These are phyloP conservation scores for Eucalyptus lansdowneana DNA, from an alignment of 345 rosid genomes.

Conservation along the genomic window DNA sequence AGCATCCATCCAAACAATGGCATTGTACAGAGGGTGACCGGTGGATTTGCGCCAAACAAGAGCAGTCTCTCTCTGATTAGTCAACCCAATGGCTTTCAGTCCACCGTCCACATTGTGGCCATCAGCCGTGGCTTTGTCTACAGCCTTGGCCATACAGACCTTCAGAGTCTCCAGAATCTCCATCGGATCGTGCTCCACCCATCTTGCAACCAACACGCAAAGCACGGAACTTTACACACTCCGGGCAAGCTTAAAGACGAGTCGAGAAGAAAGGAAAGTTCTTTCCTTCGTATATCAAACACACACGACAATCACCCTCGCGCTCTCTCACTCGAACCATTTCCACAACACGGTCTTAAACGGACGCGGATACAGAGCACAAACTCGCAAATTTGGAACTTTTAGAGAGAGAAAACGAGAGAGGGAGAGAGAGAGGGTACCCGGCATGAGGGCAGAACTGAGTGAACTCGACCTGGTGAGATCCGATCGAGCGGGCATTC, in stretches of 20 bases:
- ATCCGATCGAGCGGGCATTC: constrained; percentile 33
- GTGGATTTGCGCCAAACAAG: constrained; percentile 81
- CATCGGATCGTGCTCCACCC: constrained; percentile 96
- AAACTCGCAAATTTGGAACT: neutral
- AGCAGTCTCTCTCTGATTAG: constrained; percentile 93
- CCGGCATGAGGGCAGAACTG: constrained; percentile 91
- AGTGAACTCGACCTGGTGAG: constrained; percentile 94
- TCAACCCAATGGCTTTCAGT: constrained; percentile 78
- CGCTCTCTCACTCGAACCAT: neutral
- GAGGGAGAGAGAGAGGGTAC: constrained; percentile 7
- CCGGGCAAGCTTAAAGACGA: neutral
- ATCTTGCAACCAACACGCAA: constrained; percentile 16
- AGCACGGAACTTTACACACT: neutral
- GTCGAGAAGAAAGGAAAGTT: neutral
- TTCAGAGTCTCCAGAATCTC: constrained; percentile 81
- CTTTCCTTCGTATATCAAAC: neutral
- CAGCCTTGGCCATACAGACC: constrained; percentile 61
- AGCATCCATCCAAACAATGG: constrained; percentile 99
- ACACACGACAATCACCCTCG: neutral
- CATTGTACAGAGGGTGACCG: constrained; percentile 70
- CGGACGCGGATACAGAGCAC: neutral
- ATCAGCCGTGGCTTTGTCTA: constrained; percentile 81
- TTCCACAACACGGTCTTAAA: neutral
- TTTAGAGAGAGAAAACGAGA: neutral
- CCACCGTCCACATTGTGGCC: constrained; percentile 66